Percentiles rank a stretch among this genome's conserved stretches.
phyloP scores from a whole-genome alignment of 2,329 filamentous ascomycete species.

The Sporothrix brunneoviolacea region DNA sequence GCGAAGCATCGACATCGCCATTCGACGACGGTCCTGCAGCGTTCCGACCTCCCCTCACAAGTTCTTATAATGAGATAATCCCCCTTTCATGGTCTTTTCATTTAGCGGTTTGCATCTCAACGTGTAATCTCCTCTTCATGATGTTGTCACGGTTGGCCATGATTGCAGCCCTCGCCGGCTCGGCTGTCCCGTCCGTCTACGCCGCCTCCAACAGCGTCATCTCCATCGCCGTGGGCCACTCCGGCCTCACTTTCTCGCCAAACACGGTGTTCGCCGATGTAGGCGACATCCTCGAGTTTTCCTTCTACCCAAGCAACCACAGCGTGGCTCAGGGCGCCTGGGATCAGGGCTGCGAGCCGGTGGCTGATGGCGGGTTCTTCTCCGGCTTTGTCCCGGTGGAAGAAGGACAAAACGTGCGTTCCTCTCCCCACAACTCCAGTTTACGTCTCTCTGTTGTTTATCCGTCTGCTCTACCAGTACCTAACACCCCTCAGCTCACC shows the following conservation, averaged over 20 bases:
- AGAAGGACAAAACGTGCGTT: neutral
- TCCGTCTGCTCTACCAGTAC: neutral
- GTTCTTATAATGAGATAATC: too few species aligned
- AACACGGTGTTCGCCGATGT: constrained; percentile 35
- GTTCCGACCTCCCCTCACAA: too few species aligned
- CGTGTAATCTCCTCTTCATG: neutral
- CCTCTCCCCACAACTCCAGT: neutral
- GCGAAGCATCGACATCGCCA: too few species aligned
- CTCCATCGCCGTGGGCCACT: constrained; percentile 35
- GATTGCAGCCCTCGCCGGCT: neutral
- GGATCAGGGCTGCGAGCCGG: constrained; percentile 40
- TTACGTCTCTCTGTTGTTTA: neutral
- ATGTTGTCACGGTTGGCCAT: neutral
- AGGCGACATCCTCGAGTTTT: constrained; percentile 46
- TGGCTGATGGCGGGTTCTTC: constrained; percentile 35
- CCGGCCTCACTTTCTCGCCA: constrained; percentile 37
- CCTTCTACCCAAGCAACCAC: constrained; percentile 45
- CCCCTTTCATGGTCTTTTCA: too few species aligned
- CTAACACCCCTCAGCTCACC: constrained; percentile 24
- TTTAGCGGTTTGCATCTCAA: too few species aligned
- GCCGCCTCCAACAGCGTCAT: constrained; percentile 13
- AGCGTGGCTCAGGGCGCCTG: constrained; percentile 43
- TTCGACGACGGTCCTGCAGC: too few species aligned
- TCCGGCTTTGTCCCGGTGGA: constrained; percentile 38
- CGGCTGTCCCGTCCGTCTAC: constrained; percentile 10